Base-by-base conservation (phyloP, 1,139 yeast genomes). In the Pichia inconspicua region DNA sequence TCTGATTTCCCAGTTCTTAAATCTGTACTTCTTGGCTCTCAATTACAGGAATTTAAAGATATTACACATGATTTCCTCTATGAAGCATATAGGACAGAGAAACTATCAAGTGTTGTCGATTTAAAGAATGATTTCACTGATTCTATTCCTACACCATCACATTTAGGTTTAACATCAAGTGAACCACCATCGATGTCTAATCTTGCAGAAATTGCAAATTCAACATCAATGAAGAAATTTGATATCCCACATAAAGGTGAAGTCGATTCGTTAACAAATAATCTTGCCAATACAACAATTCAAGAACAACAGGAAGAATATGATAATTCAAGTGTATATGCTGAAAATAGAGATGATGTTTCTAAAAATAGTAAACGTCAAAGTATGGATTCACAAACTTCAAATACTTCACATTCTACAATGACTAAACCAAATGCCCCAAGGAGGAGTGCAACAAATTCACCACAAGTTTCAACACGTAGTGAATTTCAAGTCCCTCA, bases 1-100 rank as follows among this genome's bases (percentile, higher is more conserved):
- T 80, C 82, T 53, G 89, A 83, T 62, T 83, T 83, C 59, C 73
- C 83, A 12, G 71, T 76, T 48, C 72, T 84, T 63, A 82, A 81
- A 64, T 79, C 82, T 51, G 82, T 82, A 7, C 66, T 84, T 52
- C 71, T 84, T 55, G 86, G 86, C 40, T 83, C 90, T n/a, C 90
- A 84, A 64, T 71, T 84, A 60, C 84, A 83, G 63, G 90, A 84
- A 55, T 75, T 84, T 58, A 83, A 82, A 64, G 88, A 82, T 55
- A 67, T 76, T 44, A 83, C 90, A 7, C 87, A 82, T 59, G 78
- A 78, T 50, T 69, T 73, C 49, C 72, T 83, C 52, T 84, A 84
- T 65, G 90, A 84, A 64, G 73, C 75, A 57, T 84, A 81, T 64
- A 77, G 92, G 71, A 81, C 87, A n/a, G 80, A 77, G 57, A 82